Evolutionary conservation across 1,284 basidiomycete species (phyloP), one percentile per base, ranked within the genome.

Genomic region (Heterobasidion parviporum): DNA sequence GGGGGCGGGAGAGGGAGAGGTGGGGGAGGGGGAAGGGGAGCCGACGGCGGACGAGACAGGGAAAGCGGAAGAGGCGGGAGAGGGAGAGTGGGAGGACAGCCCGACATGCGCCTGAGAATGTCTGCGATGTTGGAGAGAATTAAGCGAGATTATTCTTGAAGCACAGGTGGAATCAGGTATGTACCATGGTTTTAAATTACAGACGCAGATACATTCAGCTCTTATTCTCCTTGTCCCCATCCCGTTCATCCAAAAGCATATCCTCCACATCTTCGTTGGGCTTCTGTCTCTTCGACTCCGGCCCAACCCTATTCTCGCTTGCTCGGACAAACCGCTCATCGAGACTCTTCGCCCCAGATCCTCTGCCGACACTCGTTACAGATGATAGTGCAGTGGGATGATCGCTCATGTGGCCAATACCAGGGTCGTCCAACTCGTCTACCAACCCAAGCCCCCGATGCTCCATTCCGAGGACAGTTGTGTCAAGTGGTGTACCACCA

Each of bases 71-170:
- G 55, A 48, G 56, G 57, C 36, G 59, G 59, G n/a, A 56, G 61
- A 15, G 50, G 50, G 18, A 35, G 50, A 44, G 56, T 68, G 67
- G 76, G 61, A 71, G 61, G 83, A 6, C 89, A 90, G 63, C 88
- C 88, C 9, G 79, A 89, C 64, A 91, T 91, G 89, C 84, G 83
- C 61, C 66, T 85, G 55, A 80, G 88, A 32, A 91, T 91, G 88
- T 78, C 80, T 60, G 82, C 79, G n/a, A 77, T 91, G 75, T 75
- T 91, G 49, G 85, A 87, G 64, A 84, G 82, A 66, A 89, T 90
- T 60, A 86, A 87, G 68, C 78, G 77, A 52, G 78, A 85, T 61
- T 68, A 72, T 54, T 64, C 70, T 54, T 79, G 64, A 72, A 63
- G 45, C 26, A 55, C 61, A 52, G 43, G 52, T 54, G 54, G 5